These are phyloP conservation scores for Fusarium beomiforme DNA, from an alignment of 2,329 filamentous ascomycete species.

Conservation along the genomic window DNA sequence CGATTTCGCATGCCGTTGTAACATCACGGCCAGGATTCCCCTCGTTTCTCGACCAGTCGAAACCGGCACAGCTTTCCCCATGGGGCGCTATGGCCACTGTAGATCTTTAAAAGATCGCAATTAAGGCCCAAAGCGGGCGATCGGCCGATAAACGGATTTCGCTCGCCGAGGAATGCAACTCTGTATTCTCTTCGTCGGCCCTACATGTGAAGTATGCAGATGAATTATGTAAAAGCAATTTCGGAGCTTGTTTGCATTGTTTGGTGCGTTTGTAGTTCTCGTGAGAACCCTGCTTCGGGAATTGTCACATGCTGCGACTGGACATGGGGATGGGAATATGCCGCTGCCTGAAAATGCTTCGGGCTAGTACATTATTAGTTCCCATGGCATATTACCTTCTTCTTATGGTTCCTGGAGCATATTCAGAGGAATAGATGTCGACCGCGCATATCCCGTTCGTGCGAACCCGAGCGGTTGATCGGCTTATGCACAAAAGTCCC, in stretches of 20 bases:
- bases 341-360: background rate
- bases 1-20: background rate
- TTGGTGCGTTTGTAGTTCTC: background rate
- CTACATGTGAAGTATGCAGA: slow-evolving; percentile 22
- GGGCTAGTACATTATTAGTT: background rate
- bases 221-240: background rate
- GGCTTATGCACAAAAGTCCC: background rate
- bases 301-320: background rate
- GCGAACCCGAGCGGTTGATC: background rate
- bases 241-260: background rate
- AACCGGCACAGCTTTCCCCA: slow-evolving; percentile 16
- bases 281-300: background rate
- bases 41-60: background rate
- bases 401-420: background rate
- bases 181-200: background rate
- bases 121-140: slow-evolving; percentile 15
- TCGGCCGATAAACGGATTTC: background rate
- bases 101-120: slow-evolving; percentile 15
- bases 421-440: background rate
- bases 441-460: background rate
- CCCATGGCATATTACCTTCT: background rate
- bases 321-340: background rate
- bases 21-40: background rate
- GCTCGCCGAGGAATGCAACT: slow-evolving; percentile 25
- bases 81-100: slow-evolving; percentile 1